Evolutionary conservation across 768 basidiomycete genomes (phyloP), one percentile per base, ranked within the genome.

Genomic region (Butyriboletus loyo): DNA sequence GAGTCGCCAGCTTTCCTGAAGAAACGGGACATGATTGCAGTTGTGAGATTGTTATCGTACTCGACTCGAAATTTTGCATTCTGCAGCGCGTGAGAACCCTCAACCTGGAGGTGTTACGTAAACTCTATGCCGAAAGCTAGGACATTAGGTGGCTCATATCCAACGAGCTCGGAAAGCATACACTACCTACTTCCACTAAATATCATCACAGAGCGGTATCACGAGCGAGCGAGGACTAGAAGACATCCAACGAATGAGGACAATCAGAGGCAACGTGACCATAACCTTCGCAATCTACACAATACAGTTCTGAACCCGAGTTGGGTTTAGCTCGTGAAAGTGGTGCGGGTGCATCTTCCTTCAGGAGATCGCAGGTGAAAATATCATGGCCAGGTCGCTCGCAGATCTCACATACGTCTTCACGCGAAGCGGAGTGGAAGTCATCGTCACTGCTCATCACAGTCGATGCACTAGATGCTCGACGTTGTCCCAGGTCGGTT

Each of bases 1-100:
- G 87, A 89, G 69, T 92, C 89, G 69, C 82, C 86, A 54, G 82
- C 89, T 75, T 84, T 81, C 76, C 87, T 85, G 77, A 93, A 92
- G 75, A 94, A 93, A 65, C 90, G 84, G 55, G 91, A 92, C 89
- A 93, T 92, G 59, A 53, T 54, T 55, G 60, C 42, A 46, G 34
- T 38, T 41, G 45, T 40, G 41, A 57, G 63, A 66, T 66, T 52
- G 56, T 57, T 68, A 68, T 66, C 66, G 45, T 37, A 7, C 17
- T 34, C 43, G 17, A 43, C 54, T 49, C 42, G 27, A 64, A 67
- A 52, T 61, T 65, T 61, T 45, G 53, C 19, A 10, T 8, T 11
- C 22, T 39, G 19, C 10, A 10, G 22, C 37, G 31, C 60, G 54
- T 63, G 61, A 37, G 63, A 63, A 64, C 9, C n/a, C 32, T 32